A percentile compares a stretch with the other conserved stretches of the same genome.
Conservation (phyloP, 495 filamentous ascomycete genomes). For the Aspergillus carlsbadensis region DNA sequence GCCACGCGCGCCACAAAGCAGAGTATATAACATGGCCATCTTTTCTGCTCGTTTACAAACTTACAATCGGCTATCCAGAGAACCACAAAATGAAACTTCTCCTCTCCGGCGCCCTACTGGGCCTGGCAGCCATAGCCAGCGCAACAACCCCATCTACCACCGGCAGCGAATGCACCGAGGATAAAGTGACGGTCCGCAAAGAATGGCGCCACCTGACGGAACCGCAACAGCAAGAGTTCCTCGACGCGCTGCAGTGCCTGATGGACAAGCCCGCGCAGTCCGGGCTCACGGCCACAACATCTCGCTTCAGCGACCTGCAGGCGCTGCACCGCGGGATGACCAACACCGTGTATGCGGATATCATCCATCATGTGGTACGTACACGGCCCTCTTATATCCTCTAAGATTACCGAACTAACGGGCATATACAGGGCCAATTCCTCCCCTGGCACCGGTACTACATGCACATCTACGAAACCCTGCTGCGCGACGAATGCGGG, state of each 20-base stretch:
- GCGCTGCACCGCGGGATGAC: slow-evolving; percentile 20
- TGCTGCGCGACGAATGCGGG: slow-evolving; percentile 42
- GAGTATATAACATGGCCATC: too few relatives aligned
- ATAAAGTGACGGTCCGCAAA: slow-evolving; percentile 23
- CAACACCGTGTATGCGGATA: slow-evolving; percentile 17
- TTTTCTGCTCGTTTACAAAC: too few relatives aligned
- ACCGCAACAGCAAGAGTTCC: slow-evolving; percentile 22
- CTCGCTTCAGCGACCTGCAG: slow-evolving; percentile 19
- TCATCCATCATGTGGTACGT: slow-evolving; percentile 19
- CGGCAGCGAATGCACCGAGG: slow-evolving; percentile 8
- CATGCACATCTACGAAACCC: slow-evolving; percentile 38
- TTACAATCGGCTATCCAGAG: too few relatives aligned
- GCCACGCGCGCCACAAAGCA: too few relatives aligned
- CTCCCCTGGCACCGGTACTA: slow-evolving; percentile 52
- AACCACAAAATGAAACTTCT: too few relatives aligned
- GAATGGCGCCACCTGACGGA: slow-evolving; percentile 36
- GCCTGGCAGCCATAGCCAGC: too few relatives aligned
- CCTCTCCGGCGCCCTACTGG: too few relatives aligned
- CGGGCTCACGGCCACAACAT: slow-evolving; percentile 11
- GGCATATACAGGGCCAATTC: slow-evolving; percentile 27
- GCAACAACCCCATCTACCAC: too few relatives aligned
- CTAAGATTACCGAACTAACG: not conserved
- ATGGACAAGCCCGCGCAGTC: slow-evolving; percentile 20
- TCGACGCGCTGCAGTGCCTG: slow-evolving; percentile 28
- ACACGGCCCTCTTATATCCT: not conserved